Base-by-base conservation (phyloP, 495 filamentous ascomycete species). In the Hypoxylon perforatum region DNA sequence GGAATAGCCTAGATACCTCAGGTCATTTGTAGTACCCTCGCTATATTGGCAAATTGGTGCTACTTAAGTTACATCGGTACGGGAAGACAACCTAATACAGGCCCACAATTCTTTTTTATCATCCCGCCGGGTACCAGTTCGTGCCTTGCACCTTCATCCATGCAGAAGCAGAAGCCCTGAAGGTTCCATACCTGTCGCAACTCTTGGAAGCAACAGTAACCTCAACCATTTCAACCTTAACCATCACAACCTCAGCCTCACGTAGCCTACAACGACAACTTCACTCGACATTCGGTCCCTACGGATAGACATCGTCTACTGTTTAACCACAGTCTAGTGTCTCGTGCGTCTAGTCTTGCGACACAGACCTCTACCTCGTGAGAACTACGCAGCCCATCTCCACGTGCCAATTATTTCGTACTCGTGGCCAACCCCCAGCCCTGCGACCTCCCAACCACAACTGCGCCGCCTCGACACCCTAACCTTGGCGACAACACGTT, bases 31-130 rank as follows among this genome's bases (percentile, higher is more conserved):
- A 28, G n/a, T n/a, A n/a, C n/a, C n/a, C n/a, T n/a, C n/a, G n/a
- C n/a, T n/a, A n/a, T n/a, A n/a, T n/a, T n/a, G 36, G 30, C 39
- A 35, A 54, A 46, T 47, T 15, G 47, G 44, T 59, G 42, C 41
- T 18, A 50, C 38, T 48, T 38, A 33, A 54, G 39, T 3, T 28
- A 48, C 33, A n/a, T 55, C 44, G n/a, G n/a, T n/a, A n/a, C 47
- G 3, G 25, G 25, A 28, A 8, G 8, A 28, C 25, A 28, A 44
- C 44, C 61, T 54, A 64, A 52, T 58, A 3, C 39, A 1, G 61
- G 46, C 39, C 61, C 53, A 64, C 53, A n/a, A 64, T 53, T 57
- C 28, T 53, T 49, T 53, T 57, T 58, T 64, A 64, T 51, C 57
- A 5, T 33, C 7, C 25, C 25, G n/a, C 30, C 30, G 7, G 30